phyloP scores from a whole-genome alignment of 352 stramenopile genomes.

The Thalassiosira mediterranea region DNA sequence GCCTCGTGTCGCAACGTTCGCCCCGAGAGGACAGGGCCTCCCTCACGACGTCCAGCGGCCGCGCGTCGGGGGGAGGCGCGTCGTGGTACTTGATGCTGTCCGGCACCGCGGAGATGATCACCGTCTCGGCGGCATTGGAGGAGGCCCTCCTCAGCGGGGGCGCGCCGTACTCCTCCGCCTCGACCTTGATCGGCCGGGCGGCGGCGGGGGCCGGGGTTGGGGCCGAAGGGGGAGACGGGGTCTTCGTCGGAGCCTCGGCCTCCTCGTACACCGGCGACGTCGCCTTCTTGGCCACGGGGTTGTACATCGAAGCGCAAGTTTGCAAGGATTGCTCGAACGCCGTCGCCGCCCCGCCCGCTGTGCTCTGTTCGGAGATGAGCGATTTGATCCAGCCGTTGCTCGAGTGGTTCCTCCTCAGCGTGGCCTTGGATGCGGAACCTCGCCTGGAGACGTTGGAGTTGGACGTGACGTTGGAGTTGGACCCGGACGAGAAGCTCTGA shows the following conservation, averaged over 20 bases:
- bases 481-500: conserved; percentile 21
- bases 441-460: not conserved
- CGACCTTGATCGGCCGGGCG: conserved; percentile 21
- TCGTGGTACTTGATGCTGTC: conserved; percentile 50
- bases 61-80: conserved; percentile 9
- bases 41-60: conserved; percentile 43
- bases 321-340: conserved; percentile 2
- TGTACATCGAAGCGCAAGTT: no score
- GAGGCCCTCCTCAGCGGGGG: not conserved
- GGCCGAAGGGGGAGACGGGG: no score
- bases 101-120: conserved; percentile 37
- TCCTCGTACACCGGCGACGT: conserved; percentile 3
- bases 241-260: not conserved
- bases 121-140: conserved; percentile 4
- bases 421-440: not conserved
- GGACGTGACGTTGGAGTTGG: not conserved
- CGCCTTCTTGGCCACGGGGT: not conserved
- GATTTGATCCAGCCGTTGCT: conserved; percentile 15
- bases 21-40: conserved; percentile 35
- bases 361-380: conserved; percentile 13
- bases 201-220: no score
- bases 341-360: conserved; percentile 6
- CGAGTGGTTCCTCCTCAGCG: conserved; percentile 1
- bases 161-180: conserved; percentile 8
- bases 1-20: conserved; percentile 19